Evolutionary conservation across 2,329 filamentous ascomycete species (phyloP), one percentile per base, ranked within the genome.

Genomic region (Sporothrix brunneoviolacea): DNA sequence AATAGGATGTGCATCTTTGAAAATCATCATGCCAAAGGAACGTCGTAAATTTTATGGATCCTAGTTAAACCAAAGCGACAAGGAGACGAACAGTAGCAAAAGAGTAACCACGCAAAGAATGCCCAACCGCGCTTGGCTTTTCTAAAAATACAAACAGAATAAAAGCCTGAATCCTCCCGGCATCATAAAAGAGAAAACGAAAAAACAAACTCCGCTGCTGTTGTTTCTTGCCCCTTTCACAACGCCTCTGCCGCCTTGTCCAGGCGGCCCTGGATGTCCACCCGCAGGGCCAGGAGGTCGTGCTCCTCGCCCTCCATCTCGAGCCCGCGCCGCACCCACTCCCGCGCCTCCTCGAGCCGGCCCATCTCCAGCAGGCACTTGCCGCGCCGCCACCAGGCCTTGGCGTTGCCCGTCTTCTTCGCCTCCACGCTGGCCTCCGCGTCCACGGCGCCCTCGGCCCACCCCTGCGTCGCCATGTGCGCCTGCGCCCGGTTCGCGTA

Each of bases 361-460:
- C 86, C 86, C 93, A 97, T 97, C 80, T 98, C 93, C 58, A 85
- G 70, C 63, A 97, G 68, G 64, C 89, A 94, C 71, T 82, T 83
- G 9, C 88, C 93, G 55, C 88, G 76, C 55, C 93, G 76, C 84
- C 89, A 96, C 89, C 91, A 97, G 0, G 84, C 91, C 80, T 97
- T 97, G 1, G 88, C 83, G 67, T 98, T 97, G 35, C 86, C 90
- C 37, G 84, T 78, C 58, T 83, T 80, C 75, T 91, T 91, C 55
- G 88, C 83, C 74, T 95, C 91, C 38, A 95, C 85, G 65, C 88
- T 93, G 6, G 83, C 80, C 71, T 94, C 86, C 4, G 90, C 91
- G 68, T 98, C 93, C 6, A 89, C 76, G n/a, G 85, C 79, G 5
- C 82, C 93, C 70, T 93, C 89, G 0, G 87, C 77, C 91, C 91